These are phyloP conservation scores for Talaromyces adpressus DNA, from an alignment of 495 filamentous ascomycete genomes.

Conservation along the genomic window DNA sequence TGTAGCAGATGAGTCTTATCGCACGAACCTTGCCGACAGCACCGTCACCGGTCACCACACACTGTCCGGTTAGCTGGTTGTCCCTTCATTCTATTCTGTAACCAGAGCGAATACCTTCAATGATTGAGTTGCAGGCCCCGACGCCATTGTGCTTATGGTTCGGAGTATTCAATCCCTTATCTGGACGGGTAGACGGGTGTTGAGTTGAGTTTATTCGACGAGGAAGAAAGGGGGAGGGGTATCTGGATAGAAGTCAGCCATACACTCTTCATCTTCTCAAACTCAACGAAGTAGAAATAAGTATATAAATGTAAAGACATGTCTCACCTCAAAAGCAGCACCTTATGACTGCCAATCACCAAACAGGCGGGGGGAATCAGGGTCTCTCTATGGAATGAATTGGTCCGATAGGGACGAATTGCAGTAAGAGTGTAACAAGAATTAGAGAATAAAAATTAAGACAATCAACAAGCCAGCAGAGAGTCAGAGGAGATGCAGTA, in stretches of 20 bases:
- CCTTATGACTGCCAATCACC: background rate
- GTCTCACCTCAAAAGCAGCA: background rate
- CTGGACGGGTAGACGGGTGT: background rate
- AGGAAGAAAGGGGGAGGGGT: background rate
- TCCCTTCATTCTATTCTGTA: background rate
- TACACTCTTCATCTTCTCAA: background rate
- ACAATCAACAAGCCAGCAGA: background rate
- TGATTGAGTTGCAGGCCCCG: slow-evolving; percentile 63
- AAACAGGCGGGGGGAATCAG: background rate
- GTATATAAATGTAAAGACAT: background rate
- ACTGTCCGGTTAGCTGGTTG: slow-evolving; percentile 44
- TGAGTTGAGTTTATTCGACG: background rate
- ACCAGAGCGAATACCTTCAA: slow-evolving; percentile 49
- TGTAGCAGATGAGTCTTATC: background rate
- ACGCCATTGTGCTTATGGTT: slow-evolving; percentile 42
- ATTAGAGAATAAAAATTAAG: background rate
- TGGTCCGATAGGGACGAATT: background rate
- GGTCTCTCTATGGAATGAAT: background rate
- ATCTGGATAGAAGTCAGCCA: background rate
- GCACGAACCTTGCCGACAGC: slow-evolving; percentile 87
- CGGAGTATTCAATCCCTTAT: background rate
- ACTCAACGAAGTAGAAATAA: background rate
- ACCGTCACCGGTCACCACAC: slow-evolving; percentile 97
- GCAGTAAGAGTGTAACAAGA: background rate
- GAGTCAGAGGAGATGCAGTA: background rate